These are phyloP conservation scores for Hyaloscypha hepaticicola DNA, from an alignment of 495 filamentous ascomycete species.

Conservation along the genomic window DNA sequence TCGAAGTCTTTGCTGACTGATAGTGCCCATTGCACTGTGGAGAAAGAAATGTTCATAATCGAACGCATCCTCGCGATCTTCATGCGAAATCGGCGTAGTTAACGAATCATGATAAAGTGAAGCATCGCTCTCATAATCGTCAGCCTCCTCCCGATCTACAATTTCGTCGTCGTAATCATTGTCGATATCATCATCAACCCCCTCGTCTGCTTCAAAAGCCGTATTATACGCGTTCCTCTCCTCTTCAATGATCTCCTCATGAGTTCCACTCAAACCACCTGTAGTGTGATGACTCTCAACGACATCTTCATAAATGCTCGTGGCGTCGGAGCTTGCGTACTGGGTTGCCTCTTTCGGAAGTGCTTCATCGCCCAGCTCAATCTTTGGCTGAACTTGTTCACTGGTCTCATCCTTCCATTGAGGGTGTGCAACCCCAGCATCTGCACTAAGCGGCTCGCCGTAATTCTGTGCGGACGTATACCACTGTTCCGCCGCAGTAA, in stretches of 20 bases:
- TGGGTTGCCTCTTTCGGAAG: constrained; percentile 1
- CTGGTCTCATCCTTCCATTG: constrained; percentile 30
- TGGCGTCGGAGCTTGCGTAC: constrained; percentile 39
- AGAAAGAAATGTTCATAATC: constrained; percentile 97
- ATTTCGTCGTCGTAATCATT: constrained; percentile 31
- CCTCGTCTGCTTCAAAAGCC: constrained; percentile 13
- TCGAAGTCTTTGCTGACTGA: constrained; percentile 45
- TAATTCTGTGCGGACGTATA: constrained; percentile 56
- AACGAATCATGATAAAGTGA: constrained; percentile 58
- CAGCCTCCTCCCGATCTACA: constrained; percentile 26
- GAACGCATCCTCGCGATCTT: constrained; percentile 95
- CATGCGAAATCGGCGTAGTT: constrained; percentile 61
- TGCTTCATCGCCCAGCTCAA: background rate
- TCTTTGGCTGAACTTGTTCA: background rate
- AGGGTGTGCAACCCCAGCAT: constrained; percentile 37
- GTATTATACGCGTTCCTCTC: constrained; percentile 14
- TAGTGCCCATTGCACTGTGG: constrained; percentile 81
- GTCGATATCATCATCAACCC: constrained; percentile 2
- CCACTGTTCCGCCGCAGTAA: constrained; percentile 77
- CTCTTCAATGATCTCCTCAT: constrained; percentile 17
- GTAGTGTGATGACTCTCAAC: constrained; percentile 39
- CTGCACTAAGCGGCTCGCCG: constrained; percentile 35
- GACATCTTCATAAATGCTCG: constrained; percentile 62
- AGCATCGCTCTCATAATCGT: constrained; percentile 37
- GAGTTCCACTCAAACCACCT: constrained; percentile 1